Conservation (phyloP, 169 alveolate species). For the Plasmodium gaboni region DNA sequence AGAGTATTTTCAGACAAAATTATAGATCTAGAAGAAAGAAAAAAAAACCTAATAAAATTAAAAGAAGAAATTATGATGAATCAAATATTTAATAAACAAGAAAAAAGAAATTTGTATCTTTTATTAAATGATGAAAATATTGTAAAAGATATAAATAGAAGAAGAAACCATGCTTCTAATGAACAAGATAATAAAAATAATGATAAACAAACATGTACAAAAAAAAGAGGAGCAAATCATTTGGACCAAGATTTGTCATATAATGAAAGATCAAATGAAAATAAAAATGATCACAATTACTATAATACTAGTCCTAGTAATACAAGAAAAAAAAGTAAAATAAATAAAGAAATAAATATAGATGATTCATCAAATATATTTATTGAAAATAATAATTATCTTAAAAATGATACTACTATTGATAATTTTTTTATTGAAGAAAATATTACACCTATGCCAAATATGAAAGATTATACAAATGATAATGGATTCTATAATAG, state of each 20-base stretch:
- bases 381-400: not conserved
- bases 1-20: conserved; percentile 54
- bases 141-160: not conserved
- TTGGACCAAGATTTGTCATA: not conserved
- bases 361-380: too few species aligned
- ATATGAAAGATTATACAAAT: not conserved
- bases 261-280: not conserved
- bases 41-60: conserved; percentile 50
- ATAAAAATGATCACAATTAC: not conserved
- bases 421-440: conserved; percentile 35
- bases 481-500: conserved; percentile 22
- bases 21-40: conserved; percentile 63
- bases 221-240: not conserved
- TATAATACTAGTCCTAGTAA: not conserved
- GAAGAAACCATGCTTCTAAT: not conserved
- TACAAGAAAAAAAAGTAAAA: conserved; percentile 13
- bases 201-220: conserved; percentile 1
- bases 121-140: conserved; percentile 24
- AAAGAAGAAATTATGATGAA: conserved; percentile 70
- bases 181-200: not conserved
- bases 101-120: conserved; percentile 44
- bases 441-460: conserved; percentile 53
- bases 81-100: conserved; percentile 60
- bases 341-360: not conserved
- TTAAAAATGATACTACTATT: not conserved